These are phyloP conservation scores for Botrytis fabae DNA, from an alignment of 2,329 filamentous ascomycete species.

Conservation along the genomic window DNA sequence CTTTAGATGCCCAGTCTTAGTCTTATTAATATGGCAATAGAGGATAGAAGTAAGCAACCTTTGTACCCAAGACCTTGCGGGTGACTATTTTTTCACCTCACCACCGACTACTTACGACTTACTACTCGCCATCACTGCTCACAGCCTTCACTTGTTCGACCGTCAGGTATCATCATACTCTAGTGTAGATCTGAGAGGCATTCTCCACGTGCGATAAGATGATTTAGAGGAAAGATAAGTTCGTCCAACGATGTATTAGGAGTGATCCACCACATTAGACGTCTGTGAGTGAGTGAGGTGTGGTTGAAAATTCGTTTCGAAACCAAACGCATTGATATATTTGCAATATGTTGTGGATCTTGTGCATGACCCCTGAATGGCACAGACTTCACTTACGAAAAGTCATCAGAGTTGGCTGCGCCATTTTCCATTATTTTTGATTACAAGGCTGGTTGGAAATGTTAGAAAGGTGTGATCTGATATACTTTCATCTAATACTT, in stretches of 20 bases:
- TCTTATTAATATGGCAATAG: background rate
- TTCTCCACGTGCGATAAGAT: background rate
- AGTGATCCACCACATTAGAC: background rate
- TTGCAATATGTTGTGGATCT: background rate
- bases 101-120: background rate
- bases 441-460: background rate
- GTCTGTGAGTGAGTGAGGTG: conserved; percentile 2
- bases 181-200: background rate
- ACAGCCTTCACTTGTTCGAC: conserved; percentile 19
- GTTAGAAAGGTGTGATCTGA: background rate
- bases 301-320: conserved; percentile 9
- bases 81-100: background rate
- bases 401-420: background rate
- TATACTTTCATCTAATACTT: background rate
- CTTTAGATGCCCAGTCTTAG: background rate
- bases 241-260: background rate
- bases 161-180: conserved; percentile 9
- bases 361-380: background rate
- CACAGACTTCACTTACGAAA: background rate
- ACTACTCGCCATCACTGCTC: background rate
- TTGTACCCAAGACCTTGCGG: conserved; percentile 14
- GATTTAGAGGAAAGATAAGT: background rate
- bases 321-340: conserved; percentile 16
- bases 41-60: background rate
- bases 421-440: background rate